phyloP scores from a whole-genome alignment of 768 basidiomycete genomes.

The Leccinum imitatum region DNA sequence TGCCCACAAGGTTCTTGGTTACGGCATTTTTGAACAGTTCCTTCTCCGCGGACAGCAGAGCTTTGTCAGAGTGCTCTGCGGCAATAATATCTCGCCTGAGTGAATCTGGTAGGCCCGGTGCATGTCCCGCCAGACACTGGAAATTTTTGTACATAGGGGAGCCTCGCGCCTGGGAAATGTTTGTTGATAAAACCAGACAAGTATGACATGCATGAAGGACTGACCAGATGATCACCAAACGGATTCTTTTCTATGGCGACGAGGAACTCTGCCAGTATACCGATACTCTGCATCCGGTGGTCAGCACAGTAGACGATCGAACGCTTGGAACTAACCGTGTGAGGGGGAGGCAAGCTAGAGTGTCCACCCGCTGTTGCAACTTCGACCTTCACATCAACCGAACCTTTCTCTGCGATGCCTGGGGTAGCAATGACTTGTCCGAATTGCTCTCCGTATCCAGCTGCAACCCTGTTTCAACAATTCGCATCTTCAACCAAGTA shows the following conservation, averaged over 20 bases:
- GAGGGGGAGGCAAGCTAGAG: constrained; percentile 77
- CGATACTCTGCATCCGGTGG: constrained; percentile 60
- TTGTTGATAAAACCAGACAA: background rate
- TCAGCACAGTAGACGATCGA: constrained; percentile 5
- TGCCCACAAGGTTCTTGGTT: constrained; percentile 53
- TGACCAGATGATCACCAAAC: constrained; percentile 48
- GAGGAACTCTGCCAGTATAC: constrained; percentile 72
- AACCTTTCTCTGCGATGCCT: constrained; percentile 75
- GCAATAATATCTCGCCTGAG: constrained; percentile 48
- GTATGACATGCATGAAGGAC: constrained; percentile 5
- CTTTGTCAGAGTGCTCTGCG: constrained; percentile 48
- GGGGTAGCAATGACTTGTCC: constrained; percentile 60
- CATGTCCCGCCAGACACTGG: constrained; percentile 67
- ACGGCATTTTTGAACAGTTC: constrained; percentile 39
- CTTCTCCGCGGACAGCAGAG: constrained; percentile 52
- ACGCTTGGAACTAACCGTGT: constrained; percentile 55
- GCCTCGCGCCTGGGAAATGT: constrained; percentile 42
- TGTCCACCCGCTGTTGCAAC: constrained; percentile 78
- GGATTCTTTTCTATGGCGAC: constrained; percentile 70
- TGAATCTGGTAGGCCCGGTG: constrained; percentile 47
- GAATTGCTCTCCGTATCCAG: constrained; percentile 48
- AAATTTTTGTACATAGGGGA: constrained; percentile 60
- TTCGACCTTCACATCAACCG: constrained; percentile 58
- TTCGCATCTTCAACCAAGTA: background rate
- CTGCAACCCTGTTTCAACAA: constrained; percentile 27